These are phyloP conservation scores for Vanrija sp. DNA, from an alignment of 1,284 basidiomycete genomes.

Conservation along the genomic window DNA sequence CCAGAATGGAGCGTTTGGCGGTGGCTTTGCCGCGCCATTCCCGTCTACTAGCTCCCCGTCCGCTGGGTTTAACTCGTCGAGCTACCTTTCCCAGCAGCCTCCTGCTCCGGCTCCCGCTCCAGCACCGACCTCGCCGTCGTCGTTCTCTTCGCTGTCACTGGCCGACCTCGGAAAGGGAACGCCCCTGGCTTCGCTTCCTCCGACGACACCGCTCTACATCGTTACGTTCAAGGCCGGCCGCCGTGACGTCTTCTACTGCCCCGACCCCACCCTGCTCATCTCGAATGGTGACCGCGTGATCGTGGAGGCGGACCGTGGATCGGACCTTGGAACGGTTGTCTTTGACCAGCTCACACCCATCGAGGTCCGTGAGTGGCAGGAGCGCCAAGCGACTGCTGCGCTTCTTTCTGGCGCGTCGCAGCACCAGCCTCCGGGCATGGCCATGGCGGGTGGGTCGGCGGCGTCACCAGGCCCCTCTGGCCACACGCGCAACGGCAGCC, in stretches of 20 bases:
- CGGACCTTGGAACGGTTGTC: constrained; percentile 84
- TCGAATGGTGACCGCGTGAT: constrained; percentile 85
- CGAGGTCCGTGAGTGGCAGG: constrained; percentile 86
- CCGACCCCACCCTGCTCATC: constrained; percentile 56
- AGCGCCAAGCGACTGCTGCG: constrained; percentile 56
- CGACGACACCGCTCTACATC: constrained; percentile 85
- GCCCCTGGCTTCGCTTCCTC: constrained; percentile 73
- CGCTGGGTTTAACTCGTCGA: neutral
- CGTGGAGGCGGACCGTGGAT: constrained; percentile 89
- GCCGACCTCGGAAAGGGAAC: constrained; percentile 85
- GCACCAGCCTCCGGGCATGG: constrained; percentile 49
- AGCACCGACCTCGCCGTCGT: constrained; percentile 32
- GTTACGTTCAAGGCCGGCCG: constrained; percentile 96
- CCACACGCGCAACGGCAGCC: constrained; percentile 16
- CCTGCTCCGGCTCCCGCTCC: constrained; percentile 10
- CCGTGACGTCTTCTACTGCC: constrained; percentile 88
- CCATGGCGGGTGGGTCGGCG: constrained; percentile 35
- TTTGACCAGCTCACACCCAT: constrained; percentile 85
- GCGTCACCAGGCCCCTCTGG: constrained; percentile 1
- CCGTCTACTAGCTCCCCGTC: neutral
- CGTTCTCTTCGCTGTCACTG: constrained; percentile 43
- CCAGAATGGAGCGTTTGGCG: constrained; percentile 16
- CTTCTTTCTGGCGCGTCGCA: constrained; percentile 43
- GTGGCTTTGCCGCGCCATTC: constrained; percentile 4
- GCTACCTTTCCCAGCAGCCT: constrained; percentile 6